Evolutionary conservation across 495 filamentous ascomycete genomes (phyloP).

Genomic region (Trichoderma asperelloides): DNA sequence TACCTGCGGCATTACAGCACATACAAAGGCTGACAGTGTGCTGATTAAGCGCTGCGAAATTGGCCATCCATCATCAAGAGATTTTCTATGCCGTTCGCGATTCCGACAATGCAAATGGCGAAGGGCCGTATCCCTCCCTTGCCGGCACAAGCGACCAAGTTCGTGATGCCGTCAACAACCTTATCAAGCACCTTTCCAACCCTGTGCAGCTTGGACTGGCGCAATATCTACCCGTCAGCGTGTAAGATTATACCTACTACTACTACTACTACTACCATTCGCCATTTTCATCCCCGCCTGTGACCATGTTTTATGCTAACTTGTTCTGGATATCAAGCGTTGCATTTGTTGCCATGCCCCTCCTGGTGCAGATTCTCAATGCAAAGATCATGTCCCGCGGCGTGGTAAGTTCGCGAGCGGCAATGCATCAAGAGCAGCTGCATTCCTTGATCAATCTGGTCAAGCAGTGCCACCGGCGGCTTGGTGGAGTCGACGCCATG

Average conservation of each 20-base stretch:
- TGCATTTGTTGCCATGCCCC: slow-evolving; percentile 2
- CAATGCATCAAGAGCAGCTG: not conserved
- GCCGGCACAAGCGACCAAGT: slow-evolving; percentile 3
- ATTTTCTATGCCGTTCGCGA: slow-evolving; percentile 5
- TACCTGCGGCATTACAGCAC: too few relatives aligned
- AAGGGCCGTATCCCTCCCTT: not conserved
- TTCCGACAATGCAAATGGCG: not conserved
- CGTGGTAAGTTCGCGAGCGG: not conserved
- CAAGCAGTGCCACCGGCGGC: not conserved
- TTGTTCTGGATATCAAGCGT: not conserved
- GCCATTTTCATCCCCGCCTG: not conserved
- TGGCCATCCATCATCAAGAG: not conserved
- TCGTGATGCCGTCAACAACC: not conserved
- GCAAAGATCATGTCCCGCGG: not conserved
- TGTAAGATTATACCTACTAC: not conserved
- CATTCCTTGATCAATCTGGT: not conserved
- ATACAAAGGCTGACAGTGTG: not conserved
- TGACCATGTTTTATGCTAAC: not conserved
- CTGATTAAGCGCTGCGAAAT: not conserved
- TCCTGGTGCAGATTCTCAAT: not conserved
- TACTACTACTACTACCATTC: too few relatives aligned
- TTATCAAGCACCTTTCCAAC: not conserved
- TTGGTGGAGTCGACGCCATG: not conserved
- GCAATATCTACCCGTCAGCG: not conserved
- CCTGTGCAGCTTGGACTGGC: not conserved